phyloP scores from a whole-genome alignment of 2,329 filamentous ascomycete genomes.

The Mycosphaerella sp. region DNA sequence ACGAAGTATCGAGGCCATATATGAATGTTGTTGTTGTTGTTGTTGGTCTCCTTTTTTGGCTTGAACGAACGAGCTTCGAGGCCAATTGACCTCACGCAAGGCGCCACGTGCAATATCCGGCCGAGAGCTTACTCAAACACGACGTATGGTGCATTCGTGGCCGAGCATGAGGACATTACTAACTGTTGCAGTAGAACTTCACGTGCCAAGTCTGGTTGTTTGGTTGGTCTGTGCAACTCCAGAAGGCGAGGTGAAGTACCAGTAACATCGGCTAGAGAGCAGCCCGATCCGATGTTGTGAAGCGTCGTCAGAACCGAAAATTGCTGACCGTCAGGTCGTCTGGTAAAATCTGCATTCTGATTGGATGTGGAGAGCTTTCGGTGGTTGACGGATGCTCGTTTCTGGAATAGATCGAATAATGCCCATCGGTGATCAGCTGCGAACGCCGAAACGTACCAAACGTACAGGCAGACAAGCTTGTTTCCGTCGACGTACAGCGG shows the following conservation, averaged over 20 bases:
- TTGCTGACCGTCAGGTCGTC: no score
- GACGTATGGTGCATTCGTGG: no score
- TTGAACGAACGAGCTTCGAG: no score
- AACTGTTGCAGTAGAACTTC: background rate
- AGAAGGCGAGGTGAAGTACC: background rate
- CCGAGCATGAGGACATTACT: background rate
- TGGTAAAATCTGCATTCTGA: no score
- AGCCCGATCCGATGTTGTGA: background rate
- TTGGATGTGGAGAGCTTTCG: background rate
- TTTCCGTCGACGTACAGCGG: background rate
- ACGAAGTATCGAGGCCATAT: no score
- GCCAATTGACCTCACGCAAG: no score
- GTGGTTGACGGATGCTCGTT: background rate
- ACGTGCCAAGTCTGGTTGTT: background rate
- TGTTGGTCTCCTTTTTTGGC: no score
- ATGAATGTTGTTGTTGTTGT: no score
- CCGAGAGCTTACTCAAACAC: no score
- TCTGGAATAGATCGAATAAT: no score
- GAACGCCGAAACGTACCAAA: constrained; percentile 1
- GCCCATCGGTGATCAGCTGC: background rate
- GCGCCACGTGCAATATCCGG: no score
- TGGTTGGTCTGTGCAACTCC: background rate
- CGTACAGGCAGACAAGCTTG: constrained; percentile 3
- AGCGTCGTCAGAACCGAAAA: background rate
- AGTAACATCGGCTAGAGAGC: no score